Percentiles rank a stretch among this genome's conserved stretches.
Conservation (phyloP, 2,329 filamentous ascomycete species). For the Colletotrichum eleusines region DNA sequence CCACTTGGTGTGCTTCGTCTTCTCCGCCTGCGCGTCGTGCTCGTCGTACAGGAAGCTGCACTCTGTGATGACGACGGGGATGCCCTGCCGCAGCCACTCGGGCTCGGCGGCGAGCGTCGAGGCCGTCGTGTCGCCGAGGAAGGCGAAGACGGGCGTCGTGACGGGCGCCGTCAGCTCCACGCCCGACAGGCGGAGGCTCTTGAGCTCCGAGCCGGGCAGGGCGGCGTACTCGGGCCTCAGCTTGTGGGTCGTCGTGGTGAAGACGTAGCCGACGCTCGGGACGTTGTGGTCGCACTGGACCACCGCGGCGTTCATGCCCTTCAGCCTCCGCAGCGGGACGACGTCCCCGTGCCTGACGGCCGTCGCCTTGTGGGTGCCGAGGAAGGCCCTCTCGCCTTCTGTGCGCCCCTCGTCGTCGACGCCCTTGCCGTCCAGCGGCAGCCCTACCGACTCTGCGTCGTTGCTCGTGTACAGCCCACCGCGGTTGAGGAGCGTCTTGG, state of each 20-base stretch:
- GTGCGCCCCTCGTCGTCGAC: constrained; percentile 42
- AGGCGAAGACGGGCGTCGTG: constrained; percentile 58
- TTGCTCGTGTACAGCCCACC: constrained; percentile 53
- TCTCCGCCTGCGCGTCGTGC: constrained; percentile 57
- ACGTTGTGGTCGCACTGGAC: constrained; percentile 62
- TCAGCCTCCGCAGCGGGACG: constrained; percentile 52
- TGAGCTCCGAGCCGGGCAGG: constrained; percentile 53
- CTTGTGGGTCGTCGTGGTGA: constrained; percentile 54
- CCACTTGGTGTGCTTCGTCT: constrained; percentile 63
- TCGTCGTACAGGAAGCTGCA: constrained; percentile 61
- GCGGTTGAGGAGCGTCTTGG: constrained; percentile 57
- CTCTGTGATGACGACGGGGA: constrained; percentile 62
- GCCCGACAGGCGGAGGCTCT: constrained; percentile 53
- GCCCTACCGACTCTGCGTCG: constrained; percentile 43
- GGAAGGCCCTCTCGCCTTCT: constrained; percentile 44
- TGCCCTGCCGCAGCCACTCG: constrained; percentile 53
- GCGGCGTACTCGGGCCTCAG: constrained; percentile 54
- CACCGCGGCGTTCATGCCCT: constrained; percentile 55
- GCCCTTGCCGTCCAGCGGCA: constrained; percentile 40
- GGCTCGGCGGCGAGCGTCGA: constrained; percentile 54
- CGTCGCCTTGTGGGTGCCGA: constrained; percentile 56
- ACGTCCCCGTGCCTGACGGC: constrained; percentile 52
- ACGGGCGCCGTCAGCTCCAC: constrained; percentile 55
- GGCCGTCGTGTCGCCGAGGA: constrained; percentile 61
- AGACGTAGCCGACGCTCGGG: constrained; percentile 62